Conservation (phyloP, 2,329 filamentous ascomycete genomes). For the Fusarium drepaniforme region DNA sequence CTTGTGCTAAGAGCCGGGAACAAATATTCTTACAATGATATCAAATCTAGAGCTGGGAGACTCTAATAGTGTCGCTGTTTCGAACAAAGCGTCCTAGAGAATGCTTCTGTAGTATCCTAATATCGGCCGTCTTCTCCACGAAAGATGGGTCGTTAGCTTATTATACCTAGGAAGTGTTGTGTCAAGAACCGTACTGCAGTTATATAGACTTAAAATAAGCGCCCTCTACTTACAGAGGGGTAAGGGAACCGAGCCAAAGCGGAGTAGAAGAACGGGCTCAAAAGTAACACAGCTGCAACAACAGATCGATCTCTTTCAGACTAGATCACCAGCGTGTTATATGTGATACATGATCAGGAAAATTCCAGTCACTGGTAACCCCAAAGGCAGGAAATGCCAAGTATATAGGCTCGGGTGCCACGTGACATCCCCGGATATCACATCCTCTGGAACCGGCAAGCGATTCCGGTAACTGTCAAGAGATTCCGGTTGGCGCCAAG, state of each 20-base stretch:
- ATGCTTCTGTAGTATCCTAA: neutral
- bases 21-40: neutral
- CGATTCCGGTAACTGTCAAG: neutral
- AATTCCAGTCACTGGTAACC: neutral
- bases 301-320: neutral
- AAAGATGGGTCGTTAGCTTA: neutral
- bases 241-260: neutral
- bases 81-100: neutral
- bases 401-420: neutral
- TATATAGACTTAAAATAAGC: neutral
- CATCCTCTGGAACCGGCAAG: neutral
- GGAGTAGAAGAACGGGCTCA: neutral
- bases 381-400: neutral
- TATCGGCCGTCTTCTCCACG: neutral
- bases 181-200: neutral
- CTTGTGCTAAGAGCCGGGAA: accelerated
- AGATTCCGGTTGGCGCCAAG: neutral
- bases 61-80: neutral
- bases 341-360: neutral
- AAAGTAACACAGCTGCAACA: neutral
- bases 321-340: neutral
- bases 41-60: neutral
- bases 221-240: neutral
- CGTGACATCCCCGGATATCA: neutral
- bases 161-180: neutral